Evolutionary conservation across 2,329 filamentous ascomycete genomes (phyloP).

Genomic region (Mollisiaceae sp.): DNA sequence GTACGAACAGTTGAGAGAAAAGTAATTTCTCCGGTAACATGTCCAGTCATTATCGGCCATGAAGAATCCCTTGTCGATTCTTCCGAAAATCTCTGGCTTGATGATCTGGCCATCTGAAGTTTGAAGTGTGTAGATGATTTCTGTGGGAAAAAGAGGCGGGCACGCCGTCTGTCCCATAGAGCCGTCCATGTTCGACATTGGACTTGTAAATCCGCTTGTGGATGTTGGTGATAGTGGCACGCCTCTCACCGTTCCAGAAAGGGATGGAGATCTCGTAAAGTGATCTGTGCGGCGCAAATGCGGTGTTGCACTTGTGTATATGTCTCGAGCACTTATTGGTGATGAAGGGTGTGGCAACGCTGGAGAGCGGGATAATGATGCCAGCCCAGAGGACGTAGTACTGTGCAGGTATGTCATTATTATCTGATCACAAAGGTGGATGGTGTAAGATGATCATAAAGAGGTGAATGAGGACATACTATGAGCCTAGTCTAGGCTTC

Average conservation of each 20-base stretch:
- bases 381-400: slow-evolving; percentile 39
- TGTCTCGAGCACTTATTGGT: slow-evolving; percentile 40
- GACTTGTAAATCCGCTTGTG: slow-evolving; percentile 42
- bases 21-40: slow-evolving; percentile 76
- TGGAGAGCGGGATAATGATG: slow-evolving; percentile 41
- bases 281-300: slow-evolving; percentile 40
- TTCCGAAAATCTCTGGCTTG: slow-evolving; percentile 66
- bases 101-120: slow-evolving; percentile 56
- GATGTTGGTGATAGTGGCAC: slow-evolving; percentile 43
- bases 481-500: slow-evolving; percentile 41
- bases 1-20: slow-evolving; percentile 69
- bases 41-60: slow-evolving; percentile 71
- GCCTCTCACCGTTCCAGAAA: slow-evolving; percentile 37
- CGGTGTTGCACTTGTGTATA: slow-evolving; percentile 41
- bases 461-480: slow-evolving; percentile 37
- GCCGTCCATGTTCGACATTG: slow-evolving; percentile 42
- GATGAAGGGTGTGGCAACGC: slow-evolving; percentile 41
- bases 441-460: slow-evolving; percentile 26
- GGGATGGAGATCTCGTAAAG: slow-evolving; percentile 41
- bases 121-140: slow-evolving; percentile 53
- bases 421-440: slow-evolving; percentile 31
- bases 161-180: slow-evolving; percentile 33
- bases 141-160: slow-evolving; percentile 46
- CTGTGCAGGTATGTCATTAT: slow-evolving; percentile 40
- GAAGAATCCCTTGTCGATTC: slow-evolving; percentile 76